Percentiles rank a stretch among this genome's conserved stretches.
Evolutionary conservation across 2,329 filamentous ascomycete genomes (phyloP).

Genomic region (Pseudogymnoascus sp.): DNA sequence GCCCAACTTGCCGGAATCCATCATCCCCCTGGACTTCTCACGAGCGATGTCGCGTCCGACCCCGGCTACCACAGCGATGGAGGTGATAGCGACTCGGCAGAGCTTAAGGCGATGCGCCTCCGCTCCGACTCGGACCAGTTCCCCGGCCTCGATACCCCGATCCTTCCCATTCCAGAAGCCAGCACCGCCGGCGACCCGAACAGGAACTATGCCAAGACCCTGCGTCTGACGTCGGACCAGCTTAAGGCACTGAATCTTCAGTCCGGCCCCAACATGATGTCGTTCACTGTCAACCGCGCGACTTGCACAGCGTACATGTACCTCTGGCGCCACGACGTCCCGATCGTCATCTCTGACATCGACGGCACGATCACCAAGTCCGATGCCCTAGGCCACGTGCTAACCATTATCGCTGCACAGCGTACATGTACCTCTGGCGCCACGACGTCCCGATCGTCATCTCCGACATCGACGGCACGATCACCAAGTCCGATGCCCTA

Average conservation of each 20-base stretch:
- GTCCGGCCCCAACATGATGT: conserved; percentile 83
- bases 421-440: conserved; percentile 90
- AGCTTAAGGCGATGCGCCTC: conserved; percentile 45
- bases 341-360: conserved; percentile 96
- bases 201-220: conserved; percentile 90
- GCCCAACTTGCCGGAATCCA: conserved; percentile 43
- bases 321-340: conserved; percentile 82
- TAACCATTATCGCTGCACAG: conserved; percentile 91
- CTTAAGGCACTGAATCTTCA: conserved; percentile 77
- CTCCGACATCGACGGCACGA: conserved; percentile 96
- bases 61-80: conserved; percentile 94
- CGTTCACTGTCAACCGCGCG: conserved; percentile 91
- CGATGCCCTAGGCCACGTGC: conserved; percentile 83
- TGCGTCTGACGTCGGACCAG: conserved; percentile 91
- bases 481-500: conserved; percentile 92
- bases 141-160: conserved; percentile 49
- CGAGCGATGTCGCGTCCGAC: conserved; percentile 70
- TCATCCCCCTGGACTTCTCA: conserved; percentile 22
- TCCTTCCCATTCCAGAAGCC: conserved; percentile 41
- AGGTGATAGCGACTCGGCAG: conserved; percentile 48
- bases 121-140: conserved; percentile 57
- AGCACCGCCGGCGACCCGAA: conserved; percentile 58
- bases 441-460: conserved; percentile 91
- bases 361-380: conserved; percentile 99
- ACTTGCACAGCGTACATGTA: conserved; percentile 91